phyloP scores from a whole-genome alignment of 768 basidiomycete genomes.

The Boletus speciosus region DNA sequence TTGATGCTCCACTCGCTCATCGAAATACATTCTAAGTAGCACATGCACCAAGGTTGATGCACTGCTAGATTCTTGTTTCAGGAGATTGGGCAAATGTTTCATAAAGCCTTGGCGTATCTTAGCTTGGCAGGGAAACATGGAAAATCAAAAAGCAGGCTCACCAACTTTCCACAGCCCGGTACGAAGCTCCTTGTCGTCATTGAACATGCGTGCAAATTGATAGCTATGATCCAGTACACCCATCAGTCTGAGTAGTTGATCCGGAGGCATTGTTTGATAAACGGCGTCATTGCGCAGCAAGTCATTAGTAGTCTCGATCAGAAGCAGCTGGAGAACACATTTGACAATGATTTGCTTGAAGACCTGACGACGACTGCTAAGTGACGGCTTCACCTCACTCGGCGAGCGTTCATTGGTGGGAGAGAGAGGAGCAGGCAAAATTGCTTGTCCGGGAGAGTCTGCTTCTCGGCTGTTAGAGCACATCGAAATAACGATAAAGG shows the following conservation, averaged over 20 bases:
- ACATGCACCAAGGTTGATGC: constrained; percentile 93
- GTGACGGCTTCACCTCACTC: constrained; percentile 48
- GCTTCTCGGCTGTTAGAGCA: constrained; percentile 5
- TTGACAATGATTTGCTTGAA: constrained; percentile 99
- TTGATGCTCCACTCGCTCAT: constrained; percentile 84
- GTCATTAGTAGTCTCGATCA: constrained; percentile 97
- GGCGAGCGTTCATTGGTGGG: constrained; percentile 59
- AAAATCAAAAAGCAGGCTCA: constrained; percentile 41
- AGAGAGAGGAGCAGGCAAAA: constrained; percentile 86
- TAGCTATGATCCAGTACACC: constrained; percentile 95
- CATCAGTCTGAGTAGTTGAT: constrained; percentile 91
- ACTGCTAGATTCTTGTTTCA: constrained; percentile 98
- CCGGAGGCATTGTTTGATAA: constrained; percentile 90
- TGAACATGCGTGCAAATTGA: constrained; percentile 95
- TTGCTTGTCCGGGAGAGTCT: constrained; percentile 62
- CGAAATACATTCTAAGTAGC: constrained; percentile 90
- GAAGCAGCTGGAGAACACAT: constrained; percentile 93
- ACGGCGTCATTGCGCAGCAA: constrained; percentile 89
- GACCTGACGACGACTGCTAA: constrained; percentile 71
- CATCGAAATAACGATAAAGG: not conserved
- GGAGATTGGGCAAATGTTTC: constrained; percentile 96
- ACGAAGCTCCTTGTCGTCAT: constrained; percentile 95
- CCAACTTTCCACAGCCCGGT: constrained; percentile 99
- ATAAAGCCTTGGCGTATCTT: constrained; percentile 76
- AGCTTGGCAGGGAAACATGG: not conserved